Percentiles rank a stretch among this genome's conserved stretches.
phyloP scores from a whole-genome alignment of 805 yeast species.

The Yarrowia porcina region DNA sequence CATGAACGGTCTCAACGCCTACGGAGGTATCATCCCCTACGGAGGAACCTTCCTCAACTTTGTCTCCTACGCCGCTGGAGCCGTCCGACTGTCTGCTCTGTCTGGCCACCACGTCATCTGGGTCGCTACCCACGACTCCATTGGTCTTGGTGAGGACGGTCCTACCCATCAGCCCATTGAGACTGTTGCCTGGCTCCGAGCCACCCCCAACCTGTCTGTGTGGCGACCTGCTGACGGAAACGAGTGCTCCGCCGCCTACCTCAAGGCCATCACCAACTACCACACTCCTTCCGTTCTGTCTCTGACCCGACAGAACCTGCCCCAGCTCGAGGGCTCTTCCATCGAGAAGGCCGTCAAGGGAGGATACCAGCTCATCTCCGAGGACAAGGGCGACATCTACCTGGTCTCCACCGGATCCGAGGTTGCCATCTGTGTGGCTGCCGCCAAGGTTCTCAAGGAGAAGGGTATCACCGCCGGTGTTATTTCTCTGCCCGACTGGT shows the following conservation, averaged over 20 bases:
- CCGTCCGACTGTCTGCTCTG: constrained; percentile 49
- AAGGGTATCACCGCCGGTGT: constrained; percentile 72
- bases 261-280: constrained; percentile 53
- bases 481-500: constrained; percentile 91
- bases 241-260: constrained; percentile 52
- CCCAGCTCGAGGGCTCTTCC: constrained; percentile 90
- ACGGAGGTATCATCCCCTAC: constrained; percentile 75
- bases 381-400: constrained; percentile 63
- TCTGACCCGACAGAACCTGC: constrained; percentile 71
- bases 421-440: constrained; percentile 76
- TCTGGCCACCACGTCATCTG: constrained; percentile 46
- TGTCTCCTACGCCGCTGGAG: constrained; percentile 55
- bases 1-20: constrained; percentile 72
- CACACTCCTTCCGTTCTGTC: constrained; percentile 68
- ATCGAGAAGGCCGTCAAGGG: constrained; percentile 91
- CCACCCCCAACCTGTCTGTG: constrained; percentile 47
- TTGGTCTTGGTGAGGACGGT: constrained; percentile 55
- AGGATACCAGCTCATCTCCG: constrained; percentile 75
- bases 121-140: constrained; percentile 54
- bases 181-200: constrained; percentile 48
- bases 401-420: constrained; percentile 93
- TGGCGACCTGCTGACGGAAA: constrained; percentile 52
- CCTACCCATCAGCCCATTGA: constrained; percentile 57
- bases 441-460: constrained; percentile 65
- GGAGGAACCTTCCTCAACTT: constrained; percentile 99